Percentiles rank a stretch among this genome's conserved stretches.
Evolutionary conservation across 2,329 filamentous ascomycete genomes (phyloP).

Genomic region (Fusarium tricinctum): DNA sequence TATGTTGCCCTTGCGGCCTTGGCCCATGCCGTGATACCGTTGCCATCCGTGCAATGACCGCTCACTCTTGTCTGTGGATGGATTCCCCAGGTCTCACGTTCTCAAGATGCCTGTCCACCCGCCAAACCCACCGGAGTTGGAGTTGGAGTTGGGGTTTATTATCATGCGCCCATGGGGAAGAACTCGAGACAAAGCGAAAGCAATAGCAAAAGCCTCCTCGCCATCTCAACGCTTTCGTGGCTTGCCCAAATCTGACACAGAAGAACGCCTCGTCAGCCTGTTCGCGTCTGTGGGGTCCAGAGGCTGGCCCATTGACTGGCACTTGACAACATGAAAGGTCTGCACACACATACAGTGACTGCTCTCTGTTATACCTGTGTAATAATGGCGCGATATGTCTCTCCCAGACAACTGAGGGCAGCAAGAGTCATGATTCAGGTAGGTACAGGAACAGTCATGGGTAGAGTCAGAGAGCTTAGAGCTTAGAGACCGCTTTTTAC

Average conservation of each 20-base stretch:
- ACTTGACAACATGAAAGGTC: conserved; percentile 32
- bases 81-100: conserved; percentile 36
- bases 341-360: conserved; percentile 25
- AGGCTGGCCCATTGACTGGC: conserved; percentile 19
- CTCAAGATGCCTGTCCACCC: conserved; percentile 35
- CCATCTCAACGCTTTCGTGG: conserved; percentile 44
- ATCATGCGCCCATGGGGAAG: conserved; percentile 8
- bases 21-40: conserved; percentile 20
- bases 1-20: background rate
- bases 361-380: background rate
- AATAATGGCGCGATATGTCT: background rate
- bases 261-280: conserved; percentile 24
- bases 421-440: conserved; percentile 23
- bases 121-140: background rate
- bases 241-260: conserved; percentile 36
- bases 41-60: conserved; percentile 20
- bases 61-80: conserved; percentile 12
- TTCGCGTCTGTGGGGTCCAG: conserved; percentile 23
- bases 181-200: conserved; percentile 17
- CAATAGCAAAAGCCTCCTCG: conserved; percentile 4
- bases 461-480: conserved; percentile 16
- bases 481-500: conserved; percentile 19
- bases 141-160: background rate
- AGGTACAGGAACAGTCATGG: background rate
- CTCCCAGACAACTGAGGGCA: conserved; percentile 6